These are phyloP conservation scores for Sesbania bispinosa DNA, from an alignment of 306 rosid species.

Conservation along the genomic window DNA sequence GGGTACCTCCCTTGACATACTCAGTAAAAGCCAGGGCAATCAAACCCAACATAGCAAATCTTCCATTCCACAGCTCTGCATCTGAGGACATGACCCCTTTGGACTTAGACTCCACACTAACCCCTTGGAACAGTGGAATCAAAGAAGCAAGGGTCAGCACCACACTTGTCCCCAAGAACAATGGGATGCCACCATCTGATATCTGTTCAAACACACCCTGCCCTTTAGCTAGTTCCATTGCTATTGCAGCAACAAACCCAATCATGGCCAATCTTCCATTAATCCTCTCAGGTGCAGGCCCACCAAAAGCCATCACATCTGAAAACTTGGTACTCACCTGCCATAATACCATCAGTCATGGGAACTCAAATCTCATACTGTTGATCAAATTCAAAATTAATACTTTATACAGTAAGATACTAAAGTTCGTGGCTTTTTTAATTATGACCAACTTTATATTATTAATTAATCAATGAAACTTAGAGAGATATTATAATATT, in stretches of 20 bases:
- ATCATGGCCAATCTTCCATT: constrained; percentile 90
- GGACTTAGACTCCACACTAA: constrained; percentile 68
- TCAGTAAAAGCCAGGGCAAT: constrained; percentile 71
- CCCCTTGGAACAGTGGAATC: constrained; percentile 64
- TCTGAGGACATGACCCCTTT: constrained; percentile 54
- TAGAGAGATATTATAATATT: too few relatives aligned
- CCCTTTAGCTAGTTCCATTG: constrained; percentile 57
- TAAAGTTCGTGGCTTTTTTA: too few relatives aligned
- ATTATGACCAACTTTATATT: too few relatives aligned
- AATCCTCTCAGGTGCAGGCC: constrained; percentile 92
- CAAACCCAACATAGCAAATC: constrained; percentile 86
- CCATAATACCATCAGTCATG: not conserved
- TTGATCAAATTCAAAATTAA: not conserved
- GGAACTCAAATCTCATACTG: not conserved
- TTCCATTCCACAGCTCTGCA: constrained; percentile 83
- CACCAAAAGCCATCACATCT: constrained; percentile 64
- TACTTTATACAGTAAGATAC: too few relatives aligned
- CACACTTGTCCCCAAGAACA: constrained; percentile 62
- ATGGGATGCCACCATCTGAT: constrained; percentile 58
- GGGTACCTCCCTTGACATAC: constrained; percentile 64
- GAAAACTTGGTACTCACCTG: constrained; percentile 60
- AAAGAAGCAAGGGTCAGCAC: constrained; percentile 60
- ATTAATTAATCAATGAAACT: too few relatives aligned
- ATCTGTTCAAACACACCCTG: constrained; percentile 63
- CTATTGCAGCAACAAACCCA: constrained; percentile 77